These are phyloP conservation scores for Veloboletus limbatus DNA, from an alignment of 1,284 basidiomycete genomes.

Conservation along the genomic window DNA sequence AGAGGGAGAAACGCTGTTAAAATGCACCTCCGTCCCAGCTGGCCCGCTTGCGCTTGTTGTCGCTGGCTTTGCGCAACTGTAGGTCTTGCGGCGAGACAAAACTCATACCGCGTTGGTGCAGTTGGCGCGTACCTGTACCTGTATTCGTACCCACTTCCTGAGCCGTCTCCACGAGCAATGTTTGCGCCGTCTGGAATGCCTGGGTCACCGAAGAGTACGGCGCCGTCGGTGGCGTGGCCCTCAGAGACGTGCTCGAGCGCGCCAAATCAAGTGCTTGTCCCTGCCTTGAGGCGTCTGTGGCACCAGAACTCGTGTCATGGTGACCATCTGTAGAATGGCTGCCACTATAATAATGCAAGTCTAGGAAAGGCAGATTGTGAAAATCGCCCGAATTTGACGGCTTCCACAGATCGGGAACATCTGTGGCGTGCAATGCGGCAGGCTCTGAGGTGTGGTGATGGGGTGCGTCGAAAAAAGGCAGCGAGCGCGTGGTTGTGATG, in stretches of 20 bases:
- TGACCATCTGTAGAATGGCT: constrained; percentile 29
- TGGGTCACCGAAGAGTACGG: constrained; percentile 32
- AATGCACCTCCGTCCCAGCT: constrained; percentile 66
- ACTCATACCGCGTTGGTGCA: constrained; percentile 60
- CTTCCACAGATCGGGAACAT: constrained; percentile 30
- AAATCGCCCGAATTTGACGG: constrained; percentile 34
- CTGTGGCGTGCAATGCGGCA: constrained; percentile 25
- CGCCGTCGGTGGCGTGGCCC: constrained; percentile 29
- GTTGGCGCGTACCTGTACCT: constrained; percentile 23
- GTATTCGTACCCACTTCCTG: constrained; percentile 13
- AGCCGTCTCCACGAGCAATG: constrained; percentile 20
- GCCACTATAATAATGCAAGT: constrained; percentile 64
- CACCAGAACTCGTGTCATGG: constrained; percentile 18
- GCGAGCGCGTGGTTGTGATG: constrained; percentile 28
- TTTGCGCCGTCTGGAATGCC: constrained; percentile 29
- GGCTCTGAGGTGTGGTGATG: constrained; percentile 23
- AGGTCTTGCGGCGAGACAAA: constrained; percentile 66
- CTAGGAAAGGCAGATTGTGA: constrained; percentile 65
- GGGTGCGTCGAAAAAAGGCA: constrained; percentile 33
- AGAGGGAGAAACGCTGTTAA: constrained; percentile 6
- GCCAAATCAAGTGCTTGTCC: constrained; percentile 69
- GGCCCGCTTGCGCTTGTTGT: constrained; percentile 69
- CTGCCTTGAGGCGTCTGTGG: constrained; percentile 37
- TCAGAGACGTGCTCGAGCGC: constrained; percentile 37
- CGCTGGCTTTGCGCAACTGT: constrained; percentile 47